A percentile compares a stretch with the other conserved stretches of the same genome.
These are phyloP conservation scores for Diutina rugosa DNA, from an alignment of 1,139 yeast species.

Conservation along the genomic window DNA sequence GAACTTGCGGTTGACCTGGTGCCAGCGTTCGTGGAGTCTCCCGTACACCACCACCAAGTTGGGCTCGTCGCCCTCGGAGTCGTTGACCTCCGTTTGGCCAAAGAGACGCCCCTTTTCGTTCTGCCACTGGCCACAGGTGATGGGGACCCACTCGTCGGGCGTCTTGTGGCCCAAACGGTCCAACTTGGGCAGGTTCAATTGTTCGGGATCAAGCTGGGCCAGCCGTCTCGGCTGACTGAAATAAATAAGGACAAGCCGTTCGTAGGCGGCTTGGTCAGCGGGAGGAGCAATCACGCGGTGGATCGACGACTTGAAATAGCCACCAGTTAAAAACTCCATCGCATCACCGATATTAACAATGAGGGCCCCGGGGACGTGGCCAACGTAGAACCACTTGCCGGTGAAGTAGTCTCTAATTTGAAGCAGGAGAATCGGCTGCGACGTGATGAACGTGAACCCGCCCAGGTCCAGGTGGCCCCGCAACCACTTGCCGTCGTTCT, in stretches of 20 bases:
- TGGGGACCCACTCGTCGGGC: slow-evolving; percentile 25
- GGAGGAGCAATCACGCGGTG: slow-evolving; percentile 38
- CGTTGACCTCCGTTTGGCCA: slow-evolving; percentile 17
- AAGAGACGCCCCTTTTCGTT: slow-evolving; percentile 26
- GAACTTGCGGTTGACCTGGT: slow-evolving; percentile 12
- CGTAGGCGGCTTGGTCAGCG: slow-evolving; percentile 21
- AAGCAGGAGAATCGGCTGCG: slow-evolving; percentile 36
- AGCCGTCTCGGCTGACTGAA: slow-evolving; percentile 23
- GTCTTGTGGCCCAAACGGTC: slow-evolving; percentile 13
- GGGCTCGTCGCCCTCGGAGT: slow-evolving; percentile 22
- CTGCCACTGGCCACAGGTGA: slow-evolving; percentile 24
- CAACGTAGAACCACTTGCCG: slow-evolving; percentile 36
- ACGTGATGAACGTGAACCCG: slow-evolving; percentile 34
- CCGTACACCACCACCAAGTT: slow-evolving; percentile 22
- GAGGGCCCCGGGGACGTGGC: slow-evolving; percentile 29
- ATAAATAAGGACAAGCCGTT: slow-evolving; percentile 30
- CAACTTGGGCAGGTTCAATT: slow-evolving; percentile 23
- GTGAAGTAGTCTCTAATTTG: slow-evolving; percentile 34
- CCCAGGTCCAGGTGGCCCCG: slow-evolving; percentile 40
- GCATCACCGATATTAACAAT: slow-evolving; percentile 40
- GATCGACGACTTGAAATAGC: slow-evolving; percentile 32
- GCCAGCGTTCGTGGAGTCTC: slow-evolving; percentile 31
- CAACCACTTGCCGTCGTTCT: slow-evolving; percentile 27
- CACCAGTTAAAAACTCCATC: slow-evolving; percentile 35
- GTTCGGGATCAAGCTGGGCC: slow-evolving; percentile 25